These are phyloP conservation scores for Liquidambar formosana DNA, from an alignment of 164 flowering plant genomes.

Conservation along the genomic window DNA sequence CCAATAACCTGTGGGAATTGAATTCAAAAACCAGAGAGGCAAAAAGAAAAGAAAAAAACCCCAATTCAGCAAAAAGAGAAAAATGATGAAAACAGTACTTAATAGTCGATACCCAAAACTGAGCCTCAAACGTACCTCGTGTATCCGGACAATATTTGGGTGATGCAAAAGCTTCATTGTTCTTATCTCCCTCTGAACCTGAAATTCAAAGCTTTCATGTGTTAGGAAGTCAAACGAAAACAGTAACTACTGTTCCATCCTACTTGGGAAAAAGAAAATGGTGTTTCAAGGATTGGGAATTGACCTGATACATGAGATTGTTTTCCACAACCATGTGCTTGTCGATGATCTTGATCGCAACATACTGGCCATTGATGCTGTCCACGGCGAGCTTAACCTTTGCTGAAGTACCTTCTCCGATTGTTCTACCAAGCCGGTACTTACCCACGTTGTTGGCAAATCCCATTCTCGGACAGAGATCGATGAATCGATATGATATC, in stretches of 20 bases:
- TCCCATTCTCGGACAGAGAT: conserved; percentile 65
- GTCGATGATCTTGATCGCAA: conserved; percentile 74
- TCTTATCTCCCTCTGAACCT: conserved; percentile 75
- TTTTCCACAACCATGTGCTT: conserved; percentile 56
- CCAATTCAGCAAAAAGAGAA: too few relatives aligned
- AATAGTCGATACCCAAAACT: background rate
- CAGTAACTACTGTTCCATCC: background rate
- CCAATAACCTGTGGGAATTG: conserved; percentile 53
- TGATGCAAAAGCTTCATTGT: conserved; percentile 79
- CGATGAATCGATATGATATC: too few relatives aligned
- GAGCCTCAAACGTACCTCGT: conserved; percentile 46
- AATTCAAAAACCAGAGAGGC: background rate
- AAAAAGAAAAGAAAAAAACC: background rate
- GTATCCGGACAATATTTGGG: conserved; percentile 68
- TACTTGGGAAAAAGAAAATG: background rate
- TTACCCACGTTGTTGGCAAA: conserved; percentile 46
- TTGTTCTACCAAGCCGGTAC: conserved; percentile 53
- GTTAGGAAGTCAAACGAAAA: background rate
- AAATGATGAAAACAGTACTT: background rate
- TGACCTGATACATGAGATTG: conserved; percentile 65
- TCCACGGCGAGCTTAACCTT: conserved; percentile 70
- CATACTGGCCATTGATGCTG: conserved; percentile 38
- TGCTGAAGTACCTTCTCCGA: conserved; percentile 82
- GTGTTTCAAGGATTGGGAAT: background rate
- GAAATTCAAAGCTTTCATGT: conserved; percentile 14